Evolutionary conservation across 176 grass and related monocot genomes (phyloP).

Genomic region (Ensete ventricosum): DNA sequence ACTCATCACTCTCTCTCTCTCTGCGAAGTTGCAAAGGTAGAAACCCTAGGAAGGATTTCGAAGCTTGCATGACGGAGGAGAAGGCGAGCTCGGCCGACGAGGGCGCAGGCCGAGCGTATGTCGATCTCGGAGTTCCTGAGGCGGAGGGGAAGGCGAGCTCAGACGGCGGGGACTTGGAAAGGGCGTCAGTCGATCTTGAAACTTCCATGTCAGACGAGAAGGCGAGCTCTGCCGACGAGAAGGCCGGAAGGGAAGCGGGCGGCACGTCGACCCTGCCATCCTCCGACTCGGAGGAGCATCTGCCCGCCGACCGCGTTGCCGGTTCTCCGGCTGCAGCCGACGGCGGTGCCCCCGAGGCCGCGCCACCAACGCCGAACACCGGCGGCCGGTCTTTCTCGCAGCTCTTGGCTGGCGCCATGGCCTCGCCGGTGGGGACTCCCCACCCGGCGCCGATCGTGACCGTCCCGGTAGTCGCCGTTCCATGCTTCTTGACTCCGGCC

Average conservation of each 20-base stretch:
- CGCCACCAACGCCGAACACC: background rate
- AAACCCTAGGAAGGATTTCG: background rate
- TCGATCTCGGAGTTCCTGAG: too few relatives aligned
- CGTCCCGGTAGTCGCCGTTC: constrained; percentile 48
- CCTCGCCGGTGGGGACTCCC: constrained; percentile 11
- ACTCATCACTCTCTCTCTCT: too few relatives aligned
- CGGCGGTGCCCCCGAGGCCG: background rate
- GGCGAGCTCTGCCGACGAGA: background rate
- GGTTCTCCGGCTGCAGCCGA: background rate
- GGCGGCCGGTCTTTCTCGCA: constrained; percentile 24
- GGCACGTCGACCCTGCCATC: background rate
- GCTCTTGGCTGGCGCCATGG: constrained; percentile 20
- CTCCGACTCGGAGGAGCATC: background rate
- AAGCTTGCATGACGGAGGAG: too few relatives aligned
- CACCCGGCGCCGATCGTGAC: constrained; percentile 30
- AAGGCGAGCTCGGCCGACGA: too few relatives aligned
- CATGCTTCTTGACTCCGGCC: constrained; percentile 43
- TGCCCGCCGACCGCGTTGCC: background rate
- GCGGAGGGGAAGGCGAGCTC: too few relatives aligned
- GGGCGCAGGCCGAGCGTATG: too few relatives aligned
- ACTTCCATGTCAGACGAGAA: background rate
- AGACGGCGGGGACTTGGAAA: too few relatives aligned
- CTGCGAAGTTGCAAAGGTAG: background rate
- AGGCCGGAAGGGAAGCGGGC: background rate
- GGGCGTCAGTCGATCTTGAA: too few relatives aligned